phyloP scores from a whole-genome alignment of 306 rosid genomes.

The Glycyrrhiza uralensis region DNA sequence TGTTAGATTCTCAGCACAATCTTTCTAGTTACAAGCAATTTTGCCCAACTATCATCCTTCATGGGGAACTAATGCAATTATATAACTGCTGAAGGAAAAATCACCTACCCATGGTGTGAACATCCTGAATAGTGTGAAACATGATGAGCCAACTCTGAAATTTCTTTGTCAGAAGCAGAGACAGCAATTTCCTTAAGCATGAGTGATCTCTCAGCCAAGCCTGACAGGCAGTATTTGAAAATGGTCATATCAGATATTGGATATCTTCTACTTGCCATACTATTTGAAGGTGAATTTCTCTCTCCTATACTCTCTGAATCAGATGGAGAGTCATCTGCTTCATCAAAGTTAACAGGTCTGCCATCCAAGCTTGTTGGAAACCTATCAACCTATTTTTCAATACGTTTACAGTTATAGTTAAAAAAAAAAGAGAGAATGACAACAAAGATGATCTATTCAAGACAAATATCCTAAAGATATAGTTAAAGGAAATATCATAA shows the following conservation, averaged over 20 bases:
- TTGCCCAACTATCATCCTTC: slow-evolving; percentile 13
- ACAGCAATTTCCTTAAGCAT: slow-evolving; percentile 85
- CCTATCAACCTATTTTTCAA: slow-evolving; percentile 53
- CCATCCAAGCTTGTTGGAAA: slow-evolving; percentile 38
- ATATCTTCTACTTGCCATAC: slow-evolving; percentile 43
- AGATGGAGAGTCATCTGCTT: slow-evolving; percentile 53
- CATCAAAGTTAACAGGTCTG: slow-evolving; percentile 46
- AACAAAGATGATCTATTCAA: background rate
- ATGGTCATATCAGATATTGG: slow-evolving; percentile 66
- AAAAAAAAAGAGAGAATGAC: slow-evolving; percentile 15
- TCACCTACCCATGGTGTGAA: slow-evolving; percentile 81
- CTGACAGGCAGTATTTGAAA: slow-evolving; percentile 83
- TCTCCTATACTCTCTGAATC: slow-evolving; percentile 66
- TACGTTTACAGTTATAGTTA: slow-evolving; percentile 20
- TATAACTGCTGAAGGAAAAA: background rate
- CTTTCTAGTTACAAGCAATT: slow-evolving; percentile 17
- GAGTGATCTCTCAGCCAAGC: slow-evolving; percentile 71
- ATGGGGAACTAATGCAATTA: background rate
- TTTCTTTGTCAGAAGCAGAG: slow-evolving; percentile 56
- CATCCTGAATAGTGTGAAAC: slow-evolving; percentile 88
- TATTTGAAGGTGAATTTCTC: slow-evolving; percentile 48
- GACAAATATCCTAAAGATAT: slow-evolving; percentile 6
- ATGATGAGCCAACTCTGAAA: slow-evolving; percentile 59
- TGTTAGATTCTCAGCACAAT: background rate
- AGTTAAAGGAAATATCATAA: background rate